Base-by-base conservation (phyloP, 768 basidiomycete species). In the Daedalea quercina region DNA sequence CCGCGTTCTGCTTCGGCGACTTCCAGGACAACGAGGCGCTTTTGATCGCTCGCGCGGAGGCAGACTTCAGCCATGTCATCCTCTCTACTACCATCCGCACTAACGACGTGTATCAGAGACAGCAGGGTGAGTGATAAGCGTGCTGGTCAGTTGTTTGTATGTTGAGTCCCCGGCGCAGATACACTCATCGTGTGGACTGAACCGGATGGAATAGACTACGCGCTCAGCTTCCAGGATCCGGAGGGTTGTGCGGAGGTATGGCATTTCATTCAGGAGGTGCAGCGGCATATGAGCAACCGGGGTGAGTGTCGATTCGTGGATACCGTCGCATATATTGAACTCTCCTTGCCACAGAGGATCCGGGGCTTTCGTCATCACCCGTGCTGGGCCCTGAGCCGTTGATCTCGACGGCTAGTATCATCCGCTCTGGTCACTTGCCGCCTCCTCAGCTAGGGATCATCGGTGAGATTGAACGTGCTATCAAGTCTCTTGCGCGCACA, bases 131-230 rank as follows among this genome's bases (percentile, higher is more conserved):
- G 79, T 73, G 40, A 54, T 51, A 54, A 47, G 41, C 23, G 54
- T 55, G 56, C 55, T 34, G 53, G 52, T 54, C 45, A 51, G 22
- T 13, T 50, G 19, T 31, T 47, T 52, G 47, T 47, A 17, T 55
- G 34, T 15, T 40, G 15, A 40, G 19, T 7, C 4, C 19, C 8
- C 37, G 7, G 25, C 50, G 47, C 70, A 94, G 95, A 97, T 64
- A 99, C 96, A 12, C 79, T 99, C 45, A 97, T 99, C 60, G 95
- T 97, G 19, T 99, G 96, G 96, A 98, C 95, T 3, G 95, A 98
- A 66, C 89, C 91, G 1, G 87, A 90, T 57, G 90, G 91, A 25
- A 83, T 88, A 34, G 96, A 99, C 69, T 94, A 96, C 65, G 95
- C 95, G 1, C 75, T 99, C 50, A 95, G 93, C 61, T 99, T 99